Base-by-base conservation (phyloP, 331 rosid species). In the Quercus lobata region DNA sequence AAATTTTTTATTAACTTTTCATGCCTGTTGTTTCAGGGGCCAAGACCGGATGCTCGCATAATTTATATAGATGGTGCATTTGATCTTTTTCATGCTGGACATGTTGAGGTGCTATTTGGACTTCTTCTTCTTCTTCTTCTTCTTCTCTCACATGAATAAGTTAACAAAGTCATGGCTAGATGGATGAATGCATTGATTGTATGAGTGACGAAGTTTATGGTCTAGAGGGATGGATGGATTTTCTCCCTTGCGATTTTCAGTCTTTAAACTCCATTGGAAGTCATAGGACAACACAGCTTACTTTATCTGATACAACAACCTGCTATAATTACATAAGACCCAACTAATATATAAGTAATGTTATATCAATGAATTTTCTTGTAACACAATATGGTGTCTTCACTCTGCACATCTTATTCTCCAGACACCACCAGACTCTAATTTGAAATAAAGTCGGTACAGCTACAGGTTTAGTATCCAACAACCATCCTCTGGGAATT, bases 71-170 rank as follows among this genome's bases (percentile, higher is more conserved):
- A 86, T 55, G 92, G 92, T 75, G 92, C 92, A 30, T 88, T 88
- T 88, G 92, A 88, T 82, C 88, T 88, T 60, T 88, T 88, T 57
- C 90, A 88, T 82, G 92, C 92, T 75, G 92, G 92, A 72, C 92
- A 88, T 49, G 92, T 86, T 63, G 92, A 88, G 88, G 92, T 88
- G 27, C 52, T 22, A 68, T 68, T 68, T 68, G 17, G 5, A 18
- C 24, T 66, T 18, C 35, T 18, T 32, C 14, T 22, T 22, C 24
- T 22, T 22, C 24, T 22, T 22, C 24, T 22, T 22, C 24, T 46
- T 41, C 15, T 46, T 46, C 16, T 46, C 54, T 14, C 54, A 7
- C 14, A 34, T 68, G 44, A 4, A 18, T 18, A 68, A 34, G 49
- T 18, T 18, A 32, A 66, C 49, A 32, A 8, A 30, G 22, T 66